A percentile compares a stretch with the other conserved stretches of the same genome.
These are phyloP conservation scores for Triticum urartu DNA, from an alignment of 176 grass and related monocot species.

Conservation along the genomic window DNA sequence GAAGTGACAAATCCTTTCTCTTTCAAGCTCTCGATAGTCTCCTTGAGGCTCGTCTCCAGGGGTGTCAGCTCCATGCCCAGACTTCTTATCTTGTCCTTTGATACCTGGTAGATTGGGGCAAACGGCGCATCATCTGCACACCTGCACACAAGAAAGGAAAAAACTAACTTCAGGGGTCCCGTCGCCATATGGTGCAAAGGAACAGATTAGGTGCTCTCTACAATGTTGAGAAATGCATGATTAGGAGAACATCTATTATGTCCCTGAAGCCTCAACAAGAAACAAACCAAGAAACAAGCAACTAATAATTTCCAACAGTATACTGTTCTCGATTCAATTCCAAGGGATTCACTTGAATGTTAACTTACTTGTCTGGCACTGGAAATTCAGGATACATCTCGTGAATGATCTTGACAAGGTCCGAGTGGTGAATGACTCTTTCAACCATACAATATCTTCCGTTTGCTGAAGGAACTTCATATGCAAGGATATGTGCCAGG, in stretches of 20 bases:
- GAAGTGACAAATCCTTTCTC: constrained; percentile 63
- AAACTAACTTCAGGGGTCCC: not conserved
- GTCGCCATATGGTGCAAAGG: not conserved
- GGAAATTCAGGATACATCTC: constrained; percentile 14
- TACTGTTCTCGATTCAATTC: not conserved
- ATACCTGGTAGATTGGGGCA: constrained; percentile 52
- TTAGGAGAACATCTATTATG: not conserved
- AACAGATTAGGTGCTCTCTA: not conserved
- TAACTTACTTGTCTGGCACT: constrained; percentile 22
- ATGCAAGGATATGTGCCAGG: constrained; percentile 32
- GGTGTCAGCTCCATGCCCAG: constrained; percentile 57
- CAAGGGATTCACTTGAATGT: not conserved
- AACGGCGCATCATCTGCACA: constrained; percentile 64
- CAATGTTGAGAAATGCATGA: not conserved
- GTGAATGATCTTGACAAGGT: constrained; percentile 7
- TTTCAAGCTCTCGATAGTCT: constrained; percentile 73
- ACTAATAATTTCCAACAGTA: not conserved
- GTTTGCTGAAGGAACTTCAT: constrained; percentile 17
- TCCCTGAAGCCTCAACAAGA: not conserved
- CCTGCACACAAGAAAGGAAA: constrained; percentile 30
- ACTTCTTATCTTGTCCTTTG: constrained; percentile 53
- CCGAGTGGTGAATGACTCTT: constrained; percentile 27
- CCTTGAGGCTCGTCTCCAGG: constrained; percentile 47
- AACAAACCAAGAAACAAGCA: not conserved
- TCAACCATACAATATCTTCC: constrained; percentile 33